A percentile compares a stretch with the other conserved stretches of the same genome.
phyloP scores from a whole-genome alignment of 2,329 filamentous ascomycete genomes.

The Aspergillus sp. region DNA sequence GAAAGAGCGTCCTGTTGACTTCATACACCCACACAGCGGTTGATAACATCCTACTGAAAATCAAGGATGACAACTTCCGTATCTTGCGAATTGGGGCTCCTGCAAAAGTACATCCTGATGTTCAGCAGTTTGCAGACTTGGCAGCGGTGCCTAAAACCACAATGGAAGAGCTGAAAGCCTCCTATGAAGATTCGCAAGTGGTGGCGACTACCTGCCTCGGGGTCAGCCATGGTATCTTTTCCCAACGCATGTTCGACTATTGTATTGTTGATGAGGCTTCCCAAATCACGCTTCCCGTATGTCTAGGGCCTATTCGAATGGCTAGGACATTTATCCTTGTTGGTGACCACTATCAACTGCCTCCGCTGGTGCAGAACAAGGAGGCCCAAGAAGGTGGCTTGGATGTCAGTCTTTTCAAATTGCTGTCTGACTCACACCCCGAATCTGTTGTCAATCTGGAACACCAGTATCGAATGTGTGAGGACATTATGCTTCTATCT shows the following conservation, averaged over 20 bases:
- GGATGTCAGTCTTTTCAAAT: conserved; percentile 90
- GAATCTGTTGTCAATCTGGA: conserved; percentile 86
- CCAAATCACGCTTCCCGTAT: conserved; percentile 94
- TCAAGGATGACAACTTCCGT: conserved; percentile 73
- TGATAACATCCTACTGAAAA: conserved; percentile 95
- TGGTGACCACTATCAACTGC: conserved; percentile 94
- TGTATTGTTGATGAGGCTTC: conserved; percentile 98
- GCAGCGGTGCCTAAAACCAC: conserved; percentile 71
- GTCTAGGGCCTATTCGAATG: conserved; percentile 89
- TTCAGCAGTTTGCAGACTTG: conserved; percentile 80
- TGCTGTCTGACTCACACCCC: conserved; percentile 85
- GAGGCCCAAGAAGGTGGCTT: conserved; percentile 82
- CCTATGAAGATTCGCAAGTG: conserved; percentile 82
- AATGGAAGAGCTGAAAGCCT: conserved; percentile 79
- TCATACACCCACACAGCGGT: conserved; percentile 98
- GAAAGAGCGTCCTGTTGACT: conserved; percentile 88
- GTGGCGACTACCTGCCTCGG: conserved; percentile 95
- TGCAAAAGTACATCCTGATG: conserved; percentile 84
- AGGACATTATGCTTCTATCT: conserved; percentile 91
- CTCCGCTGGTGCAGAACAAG: conserved; percentile 90
- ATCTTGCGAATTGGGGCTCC: conserved; percentile 83
- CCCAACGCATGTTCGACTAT: conserved; percentile 88
- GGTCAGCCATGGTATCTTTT: conserved; percentile 86
- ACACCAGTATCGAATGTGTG: conserved; percentile 97
- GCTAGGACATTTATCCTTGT: conserved; percentile 91